Evolutionary conservation across 176 grass and related monocot species (phyloP).

Genomic region (Zoysia pacifica): DNA sequence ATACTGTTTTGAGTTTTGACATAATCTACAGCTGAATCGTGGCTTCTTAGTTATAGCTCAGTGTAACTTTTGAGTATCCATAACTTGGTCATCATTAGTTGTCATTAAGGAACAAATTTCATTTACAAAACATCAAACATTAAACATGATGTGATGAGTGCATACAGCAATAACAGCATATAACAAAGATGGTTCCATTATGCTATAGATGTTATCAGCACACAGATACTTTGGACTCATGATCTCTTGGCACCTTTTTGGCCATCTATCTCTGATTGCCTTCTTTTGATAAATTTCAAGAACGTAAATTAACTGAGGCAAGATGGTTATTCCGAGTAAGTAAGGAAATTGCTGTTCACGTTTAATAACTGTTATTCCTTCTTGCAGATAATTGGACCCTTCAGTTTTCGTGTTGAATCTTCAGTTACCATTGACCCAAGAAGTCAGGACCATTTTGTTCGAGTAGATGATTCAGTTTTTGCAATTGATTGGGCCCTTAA

Average conservation of each 20-base stretch:
- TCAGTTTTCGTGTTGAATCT: constrained; percentile 91
- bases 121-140: constrained; percentile 2
- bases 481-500: constrained; percentile 94
- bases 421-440: constrained; percentile 58
- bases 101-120: constrained; percentile 5
- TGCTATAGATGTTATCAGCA: background rate
- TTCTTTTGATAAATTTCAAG: background rate
- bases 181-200: background rate
- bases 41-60: constrained; percentile 9
- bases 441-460: constrained; percentile 49
- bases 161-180: background rate
- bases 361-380: constrained; percentile 18
- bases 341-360: constrained; percentile 3
- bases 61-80: constrained; percentile 4
- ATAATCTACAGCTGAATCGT: background rate
- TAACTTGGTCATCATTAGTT: background rate
- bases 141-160: constrained; percentile 5
- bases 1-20: background rate
- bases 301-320: constrained; percentile 24
- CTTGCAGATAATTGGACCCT: constrained; percentile 75
- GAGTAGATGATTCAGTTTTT: constrained; percentile 64
- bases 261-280: background rate
- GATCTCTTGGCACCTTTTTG: background rate
- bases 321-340: background rate
- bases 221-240: background rate